Percentiles rank a stretch among this genome's conserved stretches.
Conservation (phyloP, 2,329 filamentous ascomycete genomes). For the Pseudogymnoascus sp. region DNA sequence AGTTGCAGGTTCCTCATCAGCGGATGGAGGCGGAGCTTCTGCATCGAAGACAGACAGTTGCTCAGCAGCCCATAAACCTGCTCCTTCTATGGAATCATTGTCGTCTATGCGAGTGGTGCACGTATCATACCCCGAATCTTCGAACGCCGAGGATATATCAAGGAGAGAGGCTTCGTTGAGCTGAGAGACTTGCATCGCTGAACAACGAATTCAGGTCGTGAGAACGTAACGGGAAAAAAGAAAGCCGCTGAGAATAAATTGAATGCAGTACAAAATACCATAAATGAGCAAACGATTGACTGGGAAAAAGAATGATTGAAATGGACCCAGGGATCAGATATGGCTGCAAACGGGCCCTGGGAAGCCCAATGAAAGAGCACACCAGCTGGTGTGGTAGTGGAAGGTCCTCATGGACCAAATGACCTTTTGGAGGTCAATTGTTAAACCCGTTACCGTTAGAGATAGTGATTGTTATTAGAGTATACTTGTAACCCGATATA, state of each 20-base stretch:
- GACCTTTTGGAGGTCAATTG: conserved; percentile 1
- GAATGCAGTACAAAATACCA: not conserved
- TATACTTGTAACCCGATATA: conserved; percentile 1
- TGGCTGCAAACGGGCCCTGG: not conserved
- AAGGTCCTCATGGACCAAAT: conserved; percentile 2
- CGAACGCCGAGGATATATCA: not conserved
- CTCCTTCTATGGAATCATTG: not conserved
- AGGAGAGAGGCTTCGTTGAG: not conserved
- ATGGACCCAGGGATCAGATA: not conserved
- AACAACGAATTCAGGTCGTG: not conserved
- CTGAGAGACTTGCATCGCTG: not conserved
- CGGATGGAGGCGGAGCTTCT: not conserved
- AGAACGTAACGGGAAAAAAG: not conserved
- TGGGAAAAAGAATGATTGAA: conserved; percentile 9
- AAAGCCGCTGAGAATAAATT: not conserved
- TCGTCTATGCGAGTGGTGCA: not conserved
- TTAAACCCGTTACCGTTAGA: conserved; percentile 1
- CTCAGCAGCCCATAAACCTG: not conserved
- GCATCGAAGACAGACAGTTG: not conserved
- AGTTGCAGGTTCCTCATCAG: not conserved
- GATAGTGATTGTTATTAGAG: conserved; percentile 2
- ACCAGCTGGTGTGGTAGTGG: conserved; percentile 3
- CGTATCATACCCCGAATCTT: conserved; percentile 7
- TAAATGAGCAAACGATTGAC: not conserved
- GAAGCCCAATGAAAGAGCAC: conserved; percentile 1